Evolutionary conservation across 352 stramenopile genomes (phyloP), one percentile per base, ranked within the genome.

Genomic region (Discostella stelligera): DNA sequence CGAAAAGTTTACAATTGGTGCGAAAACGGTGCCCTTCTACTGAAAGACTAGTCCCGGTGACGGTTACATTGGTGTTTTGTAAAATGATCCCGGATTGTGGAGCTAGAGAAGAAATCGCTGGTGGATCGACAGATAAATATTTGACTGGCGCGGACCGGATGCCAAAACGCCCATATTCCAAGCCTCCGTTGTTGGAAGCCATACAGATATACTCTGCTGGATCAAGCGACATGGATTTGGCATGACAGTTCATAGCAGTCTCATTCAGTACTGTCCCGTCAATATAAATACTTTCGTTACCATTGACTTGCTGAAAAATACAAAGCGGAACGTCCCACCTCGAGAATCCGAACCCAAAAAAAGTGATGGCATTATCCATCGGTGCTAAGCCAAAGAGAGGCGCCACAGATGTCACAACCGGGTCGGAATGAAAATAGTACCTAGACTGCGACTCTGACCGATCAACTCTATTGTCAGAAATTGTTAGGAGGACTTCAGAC

Each of bases 381-480:
- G 56, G 55, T 56, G 46, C 53, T 23, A 74, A 74, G 21, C 48
- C 41, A 41, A 66, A 59, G 9, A 9, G 5, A 48, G 53, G 53
- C 23, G 14, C 14, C 13, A 74, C 54, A 44, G 41, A 53, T 49
- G 14, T 32, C 20, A 74, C 66, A 27, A n/a, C 16, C 37, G 70
- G 60, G 50, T 60, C 32, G 41, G 50, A n/a, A 20, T 46, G 16
- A 32, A 67, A 60, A n/a, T 8, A 5, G 39, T 66, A 79, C 37
- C 13, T 52, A n/a, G 30, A 23, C 14, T 37, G 13, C 23, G 52
- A 63, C 21, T 46, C 20, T 5, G 37, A 16, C 7, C 16, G 11
- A 27, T 79, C 71, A 48, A 41, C 46, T 39, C 30, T 18, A 62
- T 79, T 73, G 56, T 79, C 71, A 14, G 71, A 79, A 30, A 73